These are phyloP conservation scores for Lyophyllum atratum DNA, from an alignment of 768 basidiomycete genomes.

Conservation along the genomic window DNA sequence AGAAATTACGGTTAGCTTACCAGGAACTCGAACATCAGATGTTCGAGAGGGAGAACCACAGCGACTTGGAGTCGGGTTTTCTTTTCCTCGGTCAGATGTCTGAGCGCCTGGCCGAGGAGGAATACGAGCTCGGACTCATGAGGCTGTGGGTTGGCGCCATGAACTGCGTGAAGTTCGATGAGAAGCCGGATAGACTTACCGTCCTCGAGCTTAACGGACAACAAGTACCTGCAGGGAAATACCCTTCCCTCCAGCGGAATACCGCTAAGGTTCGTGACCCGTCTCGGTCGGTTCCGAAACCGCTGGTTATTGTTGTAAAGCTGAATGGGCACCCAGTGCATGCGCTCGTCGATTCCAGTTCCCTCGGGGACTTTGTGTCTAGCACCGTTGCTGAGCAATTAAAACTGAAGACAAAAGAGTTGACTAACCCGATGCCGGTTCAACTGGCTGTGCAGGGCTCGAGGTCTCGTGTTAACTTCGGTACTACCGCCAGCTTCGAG, in stretches of 20 bases:
- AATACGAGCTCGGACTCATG: neutral
- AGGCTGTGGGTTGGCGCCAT: neutral
- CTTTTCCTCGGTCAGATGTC: neutral
- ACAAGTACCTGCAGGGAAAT: neutral
- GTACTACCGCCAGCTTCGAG: slow-evolving; percentile 20
- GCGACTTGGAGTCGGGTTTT: neutral
- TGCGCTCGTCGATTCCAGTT: slow-evolving; percentile 39
- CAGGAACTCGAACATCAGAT: neutral
- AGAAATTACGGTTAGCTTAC: neutral
- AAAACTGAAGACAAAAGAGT: slow-evolving; percentile 20
- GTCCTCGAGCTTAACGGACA: neutral
- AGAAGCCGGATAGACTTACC: neutral
- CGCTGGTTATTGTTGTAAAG: slow-evolving; percentile 27
- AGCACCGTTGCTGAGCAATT: slow-evolving; percentile 35
- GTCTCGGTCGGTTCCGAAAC: slow-evolving; percentile 22
- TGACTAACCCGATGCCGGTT: slow-evolving; percentile 33
- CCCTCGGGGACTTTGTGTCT: slow-evolving; percentile 39
- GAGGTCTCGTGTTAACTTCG: slow-evolving; percentile 31
- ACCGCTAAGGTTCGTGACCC: neutral
- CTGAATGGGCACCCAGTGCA: slow-evolving; percentile 31
- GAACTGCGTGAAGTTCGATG: neutral
- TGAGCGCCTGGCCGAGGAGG: neutral
- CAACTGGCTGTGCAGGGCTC: slow-evolving; percentile 43
- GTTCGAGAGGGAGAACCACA: neutral
- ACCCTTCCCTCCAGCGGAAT: slow-evolving; percentile 25